These are phyloP conservation scores for Spathaspora gorwiae DNA, from an alignment of 805 yeast genomes.

Conservation along the genomic window DNA sequence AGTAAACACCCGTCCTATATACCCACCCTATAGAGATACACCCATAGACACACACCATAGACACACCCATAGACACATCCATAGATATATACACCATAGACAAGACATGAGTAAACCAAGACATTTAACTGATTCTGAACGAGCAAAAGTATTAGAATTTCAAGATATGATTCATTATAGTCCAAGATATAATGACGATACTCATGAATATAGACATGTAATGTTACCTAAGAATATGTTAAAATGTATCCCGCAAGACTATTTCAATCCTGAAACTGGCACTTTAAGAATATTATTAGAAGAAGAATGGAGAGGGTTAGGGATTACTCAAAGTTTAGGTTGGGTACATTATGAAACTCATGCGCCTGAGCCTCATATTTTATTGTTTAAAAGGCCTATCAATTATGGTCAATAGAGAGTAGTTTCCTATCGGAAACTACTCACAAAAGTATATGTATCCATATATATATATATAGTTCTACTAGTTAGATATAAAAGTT, in stretches of 20 bases:
- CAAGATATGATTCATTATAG: conserved; percentile 94
- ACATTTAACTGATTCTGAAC: conserved; percentile 74
- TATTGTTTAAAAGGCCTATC: conserved; percentile 69
- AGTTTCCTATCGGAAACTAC: too few species aligned
- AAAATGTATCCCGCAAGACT: conserved; percentile 89
- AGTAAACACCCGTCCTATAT: too few species aligned
- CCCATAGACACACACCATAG: not conserved
- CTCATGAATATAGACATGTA: conserved; percentile 92
- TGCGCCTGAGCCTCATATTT: conserved; percentile 96
- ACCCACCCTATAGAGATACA: too few species aligned
- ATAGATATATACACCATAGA: not conserved
- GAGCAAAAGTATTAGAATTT: conserved; percentile 83
- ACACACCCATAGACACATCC: not conserved
- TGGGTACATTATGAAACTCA: conserved; percentile 99
- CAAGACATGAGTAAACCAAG: conserved; percentile 48
- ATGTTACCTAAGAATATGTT: conserved; percentile 95
- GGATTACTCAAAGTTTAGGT: conserved; percentile 94
- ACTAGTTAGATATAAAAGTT: too few species aligned
- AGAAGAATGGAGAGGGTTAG: conserved; percentile 98
- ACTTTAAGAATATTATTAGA: conserved; percentile 85
- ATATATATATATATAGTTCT: too few species aligned
- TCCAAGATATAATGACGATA: conserved; percentile 87
- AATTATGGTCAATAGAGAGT: conserved; percentile 41
- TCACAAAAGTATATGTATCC: too few species aligned
- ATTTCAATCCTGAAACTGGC: conserved; percentile 89